Evolutionary conservation across 1,284 basidiomycete genomes (phyloP).

Genomic region (Vanrija sp.): DNA sequence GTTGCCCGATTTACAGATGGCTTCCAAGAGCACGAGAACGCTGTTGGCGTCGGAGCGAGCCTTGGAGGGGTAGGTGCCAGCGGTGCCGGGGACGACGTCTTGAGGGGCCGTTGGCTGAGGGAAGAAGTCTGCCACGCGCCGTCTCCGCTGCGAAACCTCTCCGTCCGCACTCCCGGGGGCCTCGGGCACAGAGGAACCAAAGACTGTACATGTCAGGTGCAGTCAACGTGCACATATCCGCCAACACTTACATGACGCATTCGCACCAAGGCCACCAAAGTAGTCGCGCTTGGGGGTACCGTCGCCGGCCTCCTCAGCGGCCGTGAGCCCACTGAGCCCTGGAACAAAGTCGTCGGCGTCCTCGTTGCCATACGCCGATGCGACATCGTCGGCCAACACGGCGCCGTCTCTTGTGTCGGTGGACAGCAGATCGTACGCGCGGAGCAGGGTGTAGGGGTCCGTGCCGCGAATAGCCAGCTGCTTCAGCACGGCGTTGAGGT

Average conservation of each 20-base stretch:
- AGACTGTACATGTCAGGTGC: background rate
- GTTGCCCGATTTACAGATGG: background rate
- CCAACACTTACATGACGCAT: background rate
- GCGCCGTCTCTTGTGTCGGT: background rate
- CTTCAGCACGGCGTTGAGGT: constrained; percentile 7
- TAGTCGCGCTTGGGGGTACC: too few relatives aligned
- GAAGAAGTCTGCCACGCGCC: background rate
- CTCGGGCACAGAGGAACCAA: background rate
- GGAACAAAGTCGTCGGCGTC: constrained; percentile 15
- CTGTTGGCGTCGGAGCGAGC: background rate
- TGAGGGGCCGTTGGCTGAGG: background rate
- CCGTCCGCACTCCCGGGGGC: background rate
- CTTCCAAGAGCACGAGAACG: background rate
- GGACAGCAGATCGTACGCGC: constrained; percentile 13
- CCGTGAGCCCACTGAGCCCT: background rate
- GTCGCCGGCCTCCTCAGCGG: background rate
- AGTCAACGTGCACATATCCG: background rate
- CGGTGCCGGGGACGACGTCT: background rate
- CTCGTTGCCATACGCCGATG: constrained; percentile 2
- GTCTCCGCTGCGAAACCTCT: background rate
- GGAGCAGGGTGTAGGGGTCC: constrained; percentile 6
- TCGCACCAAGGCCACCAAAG: background rate
- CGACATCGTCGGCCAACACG: background rate
- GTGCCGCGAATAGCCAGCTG: constrained; percentile 1
- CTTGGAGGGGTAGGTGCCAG: too few relatives aligned